Evolutionary conservation across 441 rosid species (phyloP).

Genomic region (Metrosideros polymorpha): DNA sequence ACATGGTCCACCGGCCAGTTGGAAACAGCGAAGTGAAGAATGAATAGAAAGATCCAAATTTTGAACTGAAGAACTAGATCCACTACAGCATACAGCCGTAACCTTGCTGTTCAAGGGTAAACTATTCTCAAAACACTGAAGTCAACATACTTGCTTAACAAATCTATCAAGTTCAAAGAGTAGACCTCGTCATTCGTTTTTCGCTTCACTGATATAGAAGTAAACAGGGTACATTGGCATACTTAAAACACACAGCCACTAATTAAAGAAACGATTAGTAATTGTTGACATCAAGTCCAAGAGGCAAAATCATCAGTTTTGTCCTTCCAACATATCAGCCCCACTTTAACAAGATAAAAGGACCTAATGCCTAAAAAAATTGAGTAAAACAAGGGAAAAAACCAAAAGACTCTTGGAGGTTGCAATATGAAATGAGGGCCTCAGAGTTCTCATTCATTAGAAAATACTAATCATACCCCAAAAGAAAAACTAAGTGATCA

Average conservation of each 20-base stretch:
- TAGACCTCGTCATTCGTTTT: neutral
- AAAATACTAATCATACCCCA: neutral
- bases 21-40: neutral
- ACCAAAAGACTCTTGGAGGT: neutral
- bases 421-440: neutral
- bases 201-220: neutral
- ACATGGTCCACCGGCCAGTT: neutral
- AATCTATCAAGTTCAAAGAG: neutral
- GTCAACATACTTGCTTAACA: neutral
- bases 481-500: neutral
- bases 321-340: neutral
- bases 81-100: neutral
- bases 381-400: neutral
- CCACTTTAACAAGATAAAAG: neutral
- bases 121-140: neutral
- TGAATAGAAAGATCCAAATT: neutral
- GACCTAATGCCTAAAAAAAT: neutral
- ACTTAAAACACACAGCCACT: neutral
- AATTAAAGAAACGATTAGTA: neutral
- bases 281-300: neutral
- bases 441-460: neutral
- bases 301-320: neutral
- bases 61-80: neutral
- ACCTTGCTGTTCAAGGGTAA: neutral
- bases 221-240: neutral